Base-by-base conservation (phyloP, 2,329 filamentous ascomycete genomes). In the Curvularia sp. region DNA sequence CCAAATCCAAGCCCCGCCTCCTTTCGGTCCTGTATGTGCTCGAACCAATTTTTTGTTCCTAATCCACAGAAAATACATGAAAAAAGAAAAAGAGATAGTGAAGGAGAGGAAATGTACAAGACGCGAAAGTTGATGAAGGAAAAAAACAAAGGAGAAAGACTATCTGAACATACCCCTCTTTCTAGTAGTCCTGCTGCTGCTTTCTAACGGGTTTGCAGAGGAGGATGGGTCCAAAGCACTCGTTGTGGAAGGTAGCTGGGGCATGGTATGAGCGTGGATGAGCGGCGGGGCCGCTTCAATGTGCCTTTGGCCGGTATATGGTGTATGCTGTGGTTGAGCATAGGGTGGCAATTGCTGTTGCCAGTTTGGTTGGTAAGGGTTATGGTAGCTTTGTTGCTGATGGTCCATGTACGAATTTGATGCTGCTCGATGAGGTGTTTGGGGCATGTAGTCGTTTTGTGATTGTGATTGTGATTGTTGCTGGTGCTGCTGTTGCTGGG, bases 361-460 rank as follows among this genome's bases (percentile, higher is more conserved):
- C 35, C 58, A 64, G 22, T 63, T 61, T 30, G 67, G 67, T 35
- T 62, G 53, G 24, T 64, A 62, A 9, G 60, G 56, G n/a, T 48
- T 35, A 12, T 52, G 48, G 30, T 69, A 24, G 62, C 53, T 38
- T 65, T 73, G 15, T 57, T 56, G 15, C 64, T 67, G 9, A 64
- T 60, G 8, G 66, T 55, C 46, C 73, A 50, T 50, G 24, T 50
- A 50, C 24, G 48, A 50, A 13, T 30, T 50, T 28, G 48, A 50
- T 8, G 22, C 9, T 39, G 30, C 66, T 49, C 75, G 75, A 0
- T 76, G 75, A 0, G 74, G 75, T 0, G 75, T 77, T 41, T 72
- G 71, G 1, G 70, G 74, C 57, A 50, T 57, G 58, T 55, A 71
- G 61, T 53, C 73, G 61, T 57, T 66, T 33, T 39, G 70, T 55